A percentile compares a stretch with the other conserved stretches of the same genome.
Conservation (phyloP, 2,329 filamentous ascomycete genomes). For the Colletotrichum ledebouriae region DNA sequence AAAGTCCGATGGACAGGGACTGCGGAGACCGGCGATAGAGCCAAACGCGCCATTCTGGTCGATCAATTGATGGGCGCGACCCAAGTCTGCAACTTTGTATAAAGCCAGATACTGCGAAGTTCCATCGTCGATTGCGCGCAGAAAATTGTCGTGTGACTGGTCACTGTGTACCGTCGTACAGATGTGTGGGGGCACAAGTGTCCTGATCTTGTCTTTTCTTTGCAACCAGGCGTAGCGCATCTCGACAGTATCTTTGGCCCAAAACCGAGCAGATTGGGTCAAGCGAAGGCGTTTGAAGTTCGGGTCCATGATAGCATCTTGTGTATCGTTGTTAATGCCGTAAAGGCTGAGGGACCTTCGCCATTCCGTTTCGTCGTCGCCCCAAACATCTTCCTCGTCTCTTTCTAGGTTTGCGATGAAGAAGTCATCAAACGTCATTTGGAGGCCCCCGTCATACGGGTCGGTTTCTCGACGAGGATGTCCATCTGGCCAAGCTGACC, state of each 20-base stretch:
- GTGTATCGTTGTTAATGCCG: background rate
- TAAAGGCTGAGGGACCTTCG: background rate
- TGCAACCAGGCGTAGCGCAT: conserved; percentile 4
- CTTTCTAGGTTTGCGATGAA: background rate
- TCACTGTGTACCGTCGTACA: too few species aligned
- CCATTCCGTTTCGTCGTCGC: background rate
- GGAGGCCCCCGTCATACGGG: background rate
- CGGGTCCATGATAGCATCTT: conserved; percentile 6
- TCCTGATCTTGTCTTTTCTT: background rate
- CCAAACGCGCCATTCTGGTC: background rate
- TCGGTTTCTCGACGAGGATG: background rate
- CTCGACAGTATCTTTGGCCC: background rate
- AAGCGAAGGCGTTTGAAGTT: background rate
- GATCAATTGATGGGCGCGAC: background rate
- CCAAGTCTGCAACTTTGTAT: background rate
- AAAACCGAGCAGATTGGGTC: background rate
- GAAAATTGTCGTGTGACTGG: background rate
- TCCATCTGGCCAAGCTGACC: conserved; percentile 3
- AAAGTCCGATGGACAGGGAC: background rate
- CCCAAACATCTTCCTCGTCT: background rate
- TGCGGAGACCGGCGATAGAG: background rate
- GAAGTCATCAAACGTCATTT: conserved; percentile 1
- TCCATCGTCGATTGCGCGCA: background rate
- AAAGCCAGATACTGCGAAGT: background rate
- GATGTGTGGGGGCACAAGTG: too few species aligned